Base-by-base conservation (phyloP, 176 grass and related monocot genomes). In the Metroxylon sagu region DNA sequence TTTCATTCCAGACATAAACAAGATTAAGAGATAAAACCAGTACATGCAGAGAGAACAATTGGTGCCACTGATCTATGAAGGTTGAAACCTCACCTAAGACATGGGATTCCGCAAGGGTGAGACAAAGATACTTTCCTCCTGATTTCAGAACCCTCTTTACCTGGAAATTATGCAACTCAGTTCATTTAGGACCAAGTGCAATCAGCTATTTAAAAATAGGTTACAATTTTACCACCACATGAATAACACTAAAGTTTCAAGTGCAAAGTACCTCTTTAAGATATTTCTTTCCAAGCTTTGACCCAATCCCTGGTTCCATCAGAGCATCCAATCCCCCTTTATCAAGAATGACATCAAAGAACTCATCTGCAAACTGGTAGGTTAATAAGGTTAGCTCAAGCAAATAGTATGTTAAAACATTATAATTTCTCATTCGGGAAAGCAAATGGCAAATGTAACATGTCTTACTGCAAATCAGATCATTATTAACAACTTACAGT, bases 291-390 rank as follows among this genome's bases (percentile, higher is more conserved):
- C 87, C 92, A 16, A 97, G 78, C 57, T 86, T 58, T 23, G 78
- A 73, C 56, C 92, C 92, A 75, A 73, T 48, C 54, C 82, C 83
- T 55, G 92, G 92, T 73, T 97, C 92, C 92, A 97, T 90, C 72
- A 97, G 73, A 70, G 87, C 92, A 80, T 97, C 92, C 78, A 90
- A 66, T 79, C 92, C 92, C 78, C 92, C 92, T 80, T 97, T 97
- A 82, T 97, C 92, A 77, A 97, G 75, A 79, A 90, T 55, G 26
- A 75, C 56, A 68, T 97, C 83, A 76, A 97, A 97, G 18, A 56
- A 80, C 25, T 72, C 80, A 88, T 88, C 86, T 82, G 73, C 55
- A 75, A 97, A 90, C 92, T 97, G 79, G 60, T 53, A 62, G 56
- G 57, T 57, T 35, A 26, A 52, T 56, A 59, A 43, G 17, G 49